These are phyloP conservation scores for Populus ilicifolia DNA, from an alignment of 345 rosid genomes.

Conservation along the genomic window DNA sequence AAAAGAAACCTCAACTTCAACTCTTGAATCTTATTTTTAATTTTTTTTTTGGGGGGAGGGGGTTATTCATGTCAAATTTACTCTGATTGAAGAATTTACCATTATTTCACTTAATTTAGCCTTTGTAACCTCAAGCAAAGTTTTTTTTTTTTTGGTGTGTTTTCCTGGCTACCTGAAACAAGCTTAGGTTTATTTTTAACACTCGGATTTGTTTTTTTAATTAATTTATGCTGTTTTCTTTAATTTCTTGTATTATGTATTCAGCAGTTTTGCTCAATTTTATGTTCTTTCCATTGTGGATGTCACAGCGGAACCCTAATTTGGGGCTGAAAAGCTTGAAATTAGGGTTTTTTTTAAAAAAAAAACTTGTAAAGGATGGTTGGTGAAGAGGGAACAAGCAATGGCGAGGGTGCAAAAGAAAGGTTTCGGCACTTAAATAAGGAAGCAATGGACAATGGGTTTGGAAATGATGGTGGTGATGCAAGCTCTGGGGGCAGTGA, in stretches of 20 bases:
- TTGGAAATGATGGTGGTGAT: conserved; percentile 34
- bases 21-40: neutral
- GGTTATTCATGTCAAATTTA: neutral
- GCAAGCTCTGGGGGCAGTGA: conserved; percentile 40
- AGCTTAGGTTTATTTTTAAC: neutral
- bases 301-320: conserved; percentile 36
- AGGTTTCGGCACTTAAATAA: conserved; percentile 24
- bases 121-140: neutral
- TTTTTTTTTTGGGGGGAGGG: no score
- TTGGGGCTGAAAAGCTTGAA: conserved; percentile 19
- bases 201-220: neutral
- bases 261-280: conserved; percentile 7
- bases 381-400: conserved; percentile 42
- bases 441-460: conserved; percentile 38
- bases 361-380: conserved; percentile 31
- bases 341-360: conserved; percentile 14
- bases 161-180: conserved; percentile 4
- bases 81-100: conserved; percentile 7
- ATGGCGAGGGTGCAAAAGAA: conserved; percentile 35
- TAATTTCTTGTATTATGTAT: conserved; percentile 1
- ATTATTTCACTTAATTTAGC: conserved; percentile 16
- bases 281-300: conserved; percentile 7
- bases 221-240: neutral
- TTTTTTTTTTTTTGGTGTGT: neutral
- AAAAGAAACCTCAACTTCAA: neutral